Conservation (phyloP, 306 rosid genomes). For the Leucaena leucocephala region DNA sequence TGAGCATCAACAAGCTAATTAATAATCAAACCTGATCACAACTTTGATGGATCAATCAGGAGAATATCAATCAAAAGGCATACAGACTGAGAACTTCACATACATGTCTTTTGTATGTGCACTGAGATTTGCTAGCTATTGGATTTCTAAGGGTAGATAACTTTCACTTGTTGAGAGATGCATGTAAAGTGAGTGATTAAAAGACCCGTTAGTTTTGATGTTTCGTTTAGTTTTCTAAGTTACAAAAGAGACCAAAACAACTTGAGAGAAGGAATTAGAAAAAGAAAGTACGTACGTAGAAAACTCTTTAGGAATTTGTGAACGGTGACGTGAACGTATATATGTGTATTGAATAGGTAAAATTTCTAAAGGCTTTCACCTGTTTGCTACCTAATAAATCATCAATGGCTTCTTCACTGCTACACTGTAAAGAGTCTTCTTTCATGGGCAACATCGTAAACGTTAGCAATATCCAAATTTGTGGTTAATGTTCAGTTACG, state of each 20-base stretch:
- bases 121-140: neutral
- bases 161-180: neutral
- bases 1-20: constrained; percentile 4
- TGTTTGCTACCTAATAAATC: constrained; percentile 15
- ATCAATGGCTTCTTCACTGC: neutral
- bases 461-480: neutral
- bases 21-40: neutral
- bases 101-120: neutral
- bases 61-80: neutral
- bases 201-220: neutral
- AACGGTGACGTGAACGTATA: neutral
- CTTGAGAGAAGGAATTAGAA: neutral
- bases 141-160: neutral
- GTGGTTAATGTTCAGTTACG: neutral
- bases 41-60: neutral
- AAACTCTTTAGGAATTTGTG: neutral
- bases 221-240: neutral
- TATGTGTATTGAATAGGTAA: neutral
- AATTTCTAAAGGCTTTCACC: constrained; percentile 12
- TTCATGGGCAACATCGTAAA: neutral
- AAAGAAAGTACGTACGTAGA: neutral
- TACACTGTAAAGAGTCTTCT: neutral
- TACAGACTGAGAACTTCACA: neutral
- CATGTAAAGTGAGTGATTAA: neutral
- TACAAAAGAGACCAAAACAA: neutral